Evolutionary conservation across 2,329 filamentous ascomycete species (phyloP).

Genomic region (Penicillium sp.): DNA sequence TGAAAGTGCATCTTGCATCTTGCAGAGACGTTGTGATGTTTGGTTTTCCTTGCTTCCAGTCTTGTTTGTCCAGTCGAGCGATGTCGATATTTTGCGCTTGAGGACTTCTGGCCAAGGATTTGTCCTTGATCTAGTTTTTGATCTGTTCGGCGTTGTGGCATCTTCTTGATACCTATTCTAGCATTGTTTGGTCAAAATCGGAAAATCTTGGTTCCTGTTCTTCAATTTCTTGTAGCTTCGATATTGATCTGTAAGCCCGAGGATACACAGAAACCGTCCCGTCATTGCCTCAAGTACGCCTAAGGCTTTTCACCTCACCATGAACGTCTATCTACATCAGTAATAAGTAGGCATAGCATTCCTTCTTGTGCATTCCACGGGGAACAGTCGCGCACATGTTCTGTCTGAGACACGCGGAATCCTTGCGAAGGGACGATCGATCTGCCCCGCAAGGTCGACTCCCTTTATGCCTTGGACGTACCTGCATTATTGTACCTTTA

Average conservation of each 20-base stretch:
- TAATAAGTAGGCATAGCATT: background rate
- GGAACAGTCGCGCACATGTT: constrained; percentile 9
- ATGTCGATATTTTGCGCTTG: constrained; percentile 7
- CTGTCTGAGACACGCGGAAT: constrained; percentile 19
- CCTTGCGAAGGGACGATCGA: constrained; percentile 1
- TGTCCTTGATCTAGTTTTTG: constrained; percentile 7
- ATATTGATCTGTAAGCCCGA: too few species aligned
- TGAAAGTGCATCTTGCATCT: constrained; percentile 19
- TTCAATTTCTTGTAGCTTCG: too few species aligned
- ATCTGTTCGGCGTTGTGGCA: constrained; percentile 17
- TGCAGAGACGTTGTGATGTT: constrained; percentile 12
- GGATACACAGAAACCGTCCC: background rate
- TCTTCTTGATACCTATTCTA: constrained; percentile 26
- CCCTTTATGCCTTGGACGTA: constrained; percentile 12
- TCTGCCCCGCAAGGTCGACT: constrained; percentile 9
- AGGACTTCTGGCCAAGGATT: constrained; percentile 21
- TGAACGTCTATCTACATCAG: background rate
- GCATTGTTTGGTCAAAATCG: constrained; percentile 9
- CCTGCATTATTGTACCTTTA: constrained; percentile 1
- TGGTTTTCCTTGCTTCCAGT: constrained; percentile 16
- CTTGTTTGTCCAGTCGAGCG: constrained; percentile 1
- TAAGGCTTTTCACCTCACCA: background rate
- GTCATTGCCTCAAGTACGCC: background rate
- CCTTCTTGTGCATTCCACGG: constrained; percentile 4
- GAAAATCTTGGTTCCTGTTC: background rate